A percentile compares a stretch with the other conserved stretches of the same genome.
Conservation (phyloP, 345 rosid genomes). For the Brassica rapa region DNA sequence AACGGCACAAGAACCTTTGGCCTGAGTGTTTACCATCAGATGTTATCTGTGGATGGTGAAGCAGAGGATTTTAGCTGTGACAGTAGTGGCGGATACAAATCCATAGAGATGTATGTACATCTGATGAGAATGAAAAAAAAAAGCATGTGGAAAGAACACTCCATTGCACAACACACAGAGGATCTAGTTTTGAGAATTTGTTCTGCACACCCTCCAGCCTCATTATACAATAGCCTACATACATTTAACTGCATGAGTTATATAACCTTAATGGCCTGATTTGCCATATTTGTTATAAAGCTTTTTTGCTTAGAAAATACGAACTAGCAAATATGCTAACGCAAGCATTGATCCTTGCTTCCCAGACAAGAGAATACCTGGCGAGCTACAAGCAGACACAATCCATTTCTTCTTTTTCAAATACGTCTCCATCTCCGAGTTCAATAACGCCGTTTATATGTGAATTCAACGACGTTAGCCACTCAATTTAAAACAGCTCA, state of each 20-base stretch:
- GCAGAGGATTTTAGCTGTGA: slow-evolving; percentile 64
- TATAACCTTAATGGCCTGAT: neutral
- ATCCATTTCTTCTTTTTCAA: slow-evolving; percentile 44
- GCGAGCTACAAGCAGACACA: slow-evolving; percentile 73
- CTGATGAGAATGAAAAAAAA: slow-evolving; percentile 42
- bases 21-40: slow-evolving; percentile 62
- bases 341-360: slow-evolving; percentile 81
- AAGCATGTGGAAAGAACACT: slow-evolving; percentile 65
- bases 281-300: slow-evolving; percentile 4
- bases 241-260: slow-evolving; percentile 16
- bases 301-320: slow-evolving; percentile 32
- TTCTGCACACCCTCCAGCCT: slow-evolving; percentile 53
- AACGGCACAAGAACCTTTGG: neutral
- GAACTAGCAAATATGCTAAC: slow-evolving; percentile 65
- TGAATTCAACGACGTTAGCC: too few species aligned
- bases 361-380: slow-evolving; percentile 70
- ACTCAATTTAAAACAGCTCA: too few species aligned
- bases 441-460: too few species aligned
- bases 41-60: slow-evolving; percentile 83
- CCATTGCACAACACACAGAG: slow-evolving; percentile 77
- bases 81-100: slow-evolving; percentile 54
- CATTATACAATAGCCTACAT: slow-evolving; percentile 80
- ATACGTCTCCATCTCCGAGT: too few species aligned
- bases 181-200: slow-evolving; percentile 42
- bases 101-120: slow-evolving; percentile 72